Conservation (phyloP, 78 protist species). For the Dictyostelium brefeldianum region DNA sequence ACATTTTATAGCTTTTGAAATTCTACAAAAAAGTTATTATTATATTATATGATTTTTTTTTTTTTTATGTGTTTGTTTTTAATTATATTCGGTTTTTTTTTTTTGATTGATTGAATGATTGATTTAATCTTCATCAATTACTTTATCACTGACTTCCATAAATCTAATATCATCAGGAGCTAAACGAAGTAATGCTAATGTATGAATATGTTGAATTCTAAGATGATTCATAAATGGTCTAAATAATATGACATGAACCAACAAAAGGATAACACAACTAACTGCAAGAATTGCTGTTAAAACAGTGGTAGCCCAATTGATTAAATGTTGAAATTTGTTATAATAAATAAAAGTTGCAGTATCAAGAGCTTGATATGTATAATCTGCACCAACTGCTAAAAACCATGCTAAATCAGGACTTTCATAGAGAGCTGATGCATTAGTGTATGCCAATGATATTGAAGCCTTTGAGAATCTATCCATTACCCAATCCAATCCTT, state of each 20-base stretch:
- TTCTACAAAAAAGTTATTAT: no score
- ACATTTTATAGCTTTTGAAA: no score
- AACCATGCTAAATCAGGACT: constrained; percentile 44
- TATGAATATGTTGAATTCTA: constrained; percentile 48
- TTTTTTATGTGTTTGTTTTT: no score
- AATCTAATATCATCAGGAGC: constrained; percentile 45
- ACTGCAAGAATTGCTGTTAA: constrained; percentile 22
- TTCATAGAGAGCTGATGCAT: neutral
- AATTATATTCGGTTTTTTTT: no score
- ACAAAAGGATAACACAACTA: neutral
- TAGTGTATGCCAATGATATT: neutral
- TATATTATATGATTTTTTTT: no score
- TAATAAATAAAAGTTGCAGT: constrained; percentile 23
- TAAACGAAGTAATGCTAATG: constrained; percentile 41
- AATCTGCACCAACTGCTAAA: neutral
- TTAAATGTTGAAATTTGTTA: constrained; percentile 10
- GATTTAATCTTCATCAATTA: constrained; percentile 46
- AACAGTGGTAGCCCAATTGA: neutral
- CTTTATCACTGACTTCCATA: constrained; percentile 43
- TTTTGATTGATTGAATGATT: no score
- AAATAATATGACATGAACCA: constrained; percentile 26
- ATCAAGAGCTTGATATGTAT: constrained; percentile 14
- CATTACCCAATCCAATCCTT: constrained; percentile 48
- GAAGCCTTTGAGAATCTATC: constrained; percentile 1
- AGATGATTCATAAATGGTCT: constrained; percentile 46